Evolutionary conservation across 306 rosid species (phyloP), one percentile per base, ranked within the genome.

Genomic region (Prosopis cineraria): DNA sequence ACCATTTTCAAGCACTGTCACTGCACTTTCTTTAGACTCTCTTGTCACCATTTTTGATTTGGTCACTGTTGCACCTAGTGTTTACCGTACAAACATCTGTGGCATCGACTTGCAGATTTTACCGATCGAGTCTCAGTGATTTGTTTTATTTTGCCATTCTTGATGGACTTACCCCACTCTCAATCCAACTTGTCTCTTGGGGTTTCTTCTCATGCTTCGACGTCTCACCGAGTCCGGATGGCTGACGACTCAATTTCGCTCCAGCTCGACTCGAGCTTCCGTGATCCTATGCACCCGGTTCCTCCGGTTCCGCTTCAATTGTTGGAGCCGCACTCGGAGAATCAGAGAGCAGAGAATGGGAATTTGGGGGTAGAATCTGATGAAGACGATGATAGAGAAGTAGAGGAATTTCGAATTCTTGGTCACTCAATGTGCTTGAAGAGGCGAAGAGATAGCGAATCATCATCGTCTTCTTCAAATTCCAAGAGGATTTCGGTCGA

Each of bases 371-470:
- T 63, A 0, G 89, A 78, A 19, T 77, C 22, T 7, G 79, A 79
- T 36, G 81, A 83, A 17, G 89, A 76, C 2, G 90, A 89, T 0
- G 96, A 89, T 66, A 72, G 76, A 36, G 95, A 90, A n/a, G 90
- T 90, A 0, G 93, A 91, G 44, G 98, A 93, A 80, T 88, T 93
- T 81, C 92, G 91, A 47, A 90, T 93, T 73, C 77, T 93, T 63
- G 98, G 98, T 10, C 98, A 93, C 73, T 84, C 97, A 22, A 88
- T 93, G 98, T 93, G 97, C 70, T 64, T 93, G 68, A 93, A 93
- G 80, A 87, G 98, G 68, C 85, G 89, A 34, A 78, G 92, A 37
- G 96, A 91, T 68, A 64, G 81, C 34, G 98, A 93, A 20, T 86
- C 95, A 0, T 87, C 93, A 0, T 78, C 88, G 0, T 82, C 88